Evolutionary conservation across 306 rosid species (phyloP).

Genomic region (Vigna unguiculata): DNA sequence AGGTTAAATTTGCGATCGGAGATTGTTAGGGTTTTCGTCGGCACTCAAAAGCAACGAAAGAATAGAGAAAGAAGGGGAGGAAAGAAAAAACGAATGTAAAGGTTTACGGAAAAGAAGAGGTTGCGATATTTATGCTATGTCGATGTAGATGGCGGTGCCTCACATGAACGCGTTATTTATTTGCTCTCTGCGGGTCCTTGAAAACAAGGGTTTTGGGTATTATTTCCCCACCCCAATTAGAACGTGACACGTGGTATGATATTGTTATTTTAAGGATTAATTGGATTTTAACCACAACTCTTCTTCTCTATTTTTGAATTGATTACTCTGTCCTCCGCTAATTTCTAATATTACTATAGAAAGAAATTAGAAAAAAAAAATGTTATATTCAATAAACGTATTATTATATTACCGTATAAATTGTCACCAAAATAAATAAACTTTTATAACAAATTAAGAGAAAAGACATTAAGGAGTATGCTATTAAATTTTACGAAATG

Average conservation of each 20-base stretch:
- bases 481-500: too few species aligned
- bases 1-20: background rate
- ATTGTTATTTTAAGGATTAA: background rate
- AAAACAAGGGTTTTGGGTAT: background rate
- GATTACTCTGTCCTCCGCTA: background rate
- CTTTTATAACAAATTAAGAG: too few species aligned
- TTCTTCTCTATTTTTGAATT: background rate
- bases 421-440: too few species aligned
- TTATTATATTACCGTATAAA: too few species aligned
- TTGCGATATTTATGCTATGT: background rate
- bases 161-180: conserved; percentile 2
- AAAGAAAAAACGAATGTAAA: background rate
- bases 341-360: background rate
- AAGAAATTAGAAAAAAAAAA: too few species aligned
- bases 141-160: conserved; percentile 22
- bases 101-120: background rate
- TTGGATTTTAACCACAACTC: background rate
- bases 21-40: conserved; percentile 38
- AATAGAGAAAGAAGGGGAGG: background rate
- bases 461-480: too few species aligned
- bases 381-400: too few species aligned
- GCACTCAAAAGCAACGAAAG: background rate
- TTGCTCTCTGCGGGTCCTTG: too few species aligned
- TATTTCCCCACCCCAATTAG: background rate
- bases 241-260: background rate